phyloP scores from a whole-genome alignment of 108 stramenopile genomes.

The Halocafeteria seosinensis region DNA sequence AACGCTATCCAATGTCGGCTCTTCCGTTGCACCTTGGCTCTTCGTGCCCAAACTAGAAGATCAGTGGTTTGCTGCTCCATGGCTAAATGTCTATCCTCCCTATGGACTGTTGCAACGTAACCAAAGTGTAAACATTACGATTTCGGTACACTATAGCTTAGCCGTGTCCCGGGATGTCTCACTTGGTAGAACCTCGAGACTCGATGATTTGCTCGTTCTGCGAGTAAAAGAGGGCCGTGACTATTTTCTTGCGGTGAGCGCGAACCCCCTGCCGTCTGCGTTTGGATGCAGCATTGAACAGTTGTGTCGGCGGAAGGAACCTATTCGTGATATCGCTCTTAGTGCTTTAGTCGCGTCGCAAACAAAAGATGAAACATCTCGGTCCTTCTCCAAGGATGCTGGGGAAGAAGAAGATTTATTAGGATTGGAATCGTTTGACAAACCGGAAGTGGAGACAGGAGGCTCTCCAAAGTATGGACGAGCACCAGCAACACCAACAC shows the following conservation, averaged over 20 bases:
- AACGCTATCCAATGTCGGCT: conserved; percentile 63
- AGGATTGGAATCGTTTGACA: background rate
- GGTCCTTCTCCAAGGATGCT: background rate
- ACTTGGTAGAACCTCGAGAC: conserved; percentile 47
- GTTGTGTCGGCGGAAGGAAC: conserved; percentile 63
- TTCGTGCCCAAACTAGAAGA: conserved; percentile 82
- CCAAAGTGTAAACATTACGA: conserved; percentile 47
- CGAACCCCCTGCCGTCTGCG: conserved; percentile 61
- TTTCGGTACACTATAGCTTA: conserved; percentile 57
- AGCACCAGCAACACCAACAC: background rate
- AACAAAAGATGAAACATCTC: background rate
- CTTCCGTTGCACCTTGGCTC: conserved; percentile 62
- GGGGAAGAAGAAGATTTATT: background rate
- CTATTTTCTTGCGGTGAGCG: conserved; percentile 66
- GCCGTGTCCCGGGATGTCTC: conserved; percentile 56
- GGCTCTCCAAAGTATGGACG: background rate
- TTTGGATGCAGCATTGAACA: conserved; percentile 76
- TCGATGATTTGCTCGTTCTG: conserved; percentile 72
- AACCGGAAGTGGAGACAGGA: background rate
- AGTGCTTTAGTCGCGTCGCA: too few species aligned
- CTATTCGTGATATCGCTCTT: conserved; percentile 50
- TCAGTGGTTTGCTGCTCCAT: conserved; percentile 57
- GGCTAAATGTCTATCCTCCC: conserved; percentile 64
- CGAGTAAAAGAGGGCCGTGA: conserved; percentile 82
- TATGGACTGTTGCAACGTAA: conserved; percentile 79